Base-by-base conservation (phyloP, 306 rosid genomes). In the Citrullus amarus region DNA sequence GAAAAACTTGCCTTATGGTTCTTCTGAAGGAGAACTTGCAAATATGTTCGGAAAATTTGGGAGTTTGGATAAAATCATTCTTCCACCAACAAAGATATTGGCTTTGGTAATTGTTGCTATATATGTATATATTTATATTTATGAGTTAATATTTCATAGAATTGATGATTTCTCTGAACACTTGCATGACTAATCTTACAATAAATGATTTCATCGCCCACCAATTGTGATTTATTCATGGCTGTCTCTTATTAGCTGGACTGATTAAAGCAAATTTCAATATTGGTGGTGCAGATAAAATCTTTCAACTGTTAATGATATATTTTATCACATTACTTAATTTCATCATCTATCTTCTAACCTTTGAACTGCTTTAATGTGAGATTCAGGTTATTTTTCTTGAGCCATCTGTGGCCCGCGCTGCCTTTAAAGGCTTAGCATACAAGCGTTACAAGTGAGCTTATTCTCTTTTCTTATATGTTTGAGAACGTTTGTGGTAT, bases 1-100 rank as follows among this genome's bases (percentile, higher is more conserved):
- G 81, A 95, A 95, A 90, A 95, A 95, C 76, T 91, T 95, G 89
- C 97, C 97, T 9, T 91, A 89, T 81, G 96, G 92, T 81, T 88
- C 97, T 74, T 89, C 97, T 13, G 93, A 95, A 87, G 82, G 81
- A 83, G 99, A 91, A 84, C 88, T 92, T 65, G 86, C 84, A 59
- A 82, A 87, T 83, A 88, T 92, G 97, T 92, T 95, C 50, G 89
- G 92, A 79, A 88, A 85, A 86, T 91, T 88, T 86, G 97, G 99
- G 79, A 86, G 89, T 84, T 80, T 95, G 91, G 97, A 95, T 67
- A 95, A 91, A 83, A 86, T 92, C 78, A 83, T 95, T 80, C 93
- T 92, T 75, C 99, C 97, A 69, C 87, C 90, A 57, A 91, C 92
- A 34, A 95, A 92, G 89, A 91, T 92, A 48, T 74, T 95, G 87